These are phyloP conservation scores for Lichtheimia ornata DNA, from an alignment of 371 early-diverging fungal species.

Conservation along the genomic window DNA sequence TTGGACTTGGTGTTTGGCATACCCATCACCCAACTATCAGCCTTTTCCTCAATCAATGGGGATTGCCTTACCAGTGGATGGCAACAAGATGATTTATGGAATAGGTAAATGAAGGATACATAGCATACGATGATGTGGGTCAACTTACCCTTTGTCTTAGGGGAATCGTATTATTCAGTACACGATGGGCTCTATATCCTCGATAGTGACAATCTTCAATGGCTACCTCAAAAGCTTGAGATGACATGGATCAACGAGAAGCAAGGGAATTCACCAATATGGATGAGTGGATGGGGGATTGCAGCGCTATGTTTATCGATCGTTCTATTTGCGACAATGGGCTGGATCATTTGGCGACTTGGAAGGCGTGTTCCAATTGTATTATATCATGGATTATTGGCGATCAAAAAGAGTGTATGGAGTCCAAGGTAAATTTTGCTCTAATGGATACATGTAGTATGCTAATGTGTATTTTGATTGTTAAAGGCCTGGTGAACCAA, in stretches of 20 bases:
- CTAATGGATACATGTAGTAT: not conserved
- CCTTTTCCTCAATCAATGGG: slow-evolving; percentile 35
- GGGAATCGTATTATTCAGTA: slow-evolving; percentile 1
- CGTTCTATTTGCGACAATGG: not conserved
- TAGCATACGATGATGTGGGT: no score
- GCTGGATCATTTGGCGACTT: not conserved
- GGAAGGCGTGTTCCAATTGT: not conserved
- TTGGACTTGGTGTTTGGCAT: slow-evolving; percentile 31
- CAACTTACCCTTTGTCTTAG: not conserved
- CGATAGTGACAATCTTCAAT: not conserved
- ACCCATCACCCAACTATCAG: slow-evolving; percentile 23
- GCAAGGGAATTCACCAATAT: not conserved
- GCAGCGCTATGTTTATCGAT: not conserved
- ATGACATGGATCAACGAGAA: not conserved
- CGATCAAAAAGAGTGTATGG: slow-evolving; percentile 1
- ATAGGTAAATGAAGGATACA: slow-evolving; percentile 17
- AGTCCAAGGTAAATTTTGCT: not conserved
- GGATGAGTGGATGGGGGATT: not conserved
- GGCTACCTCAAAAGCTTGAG: not conserved
- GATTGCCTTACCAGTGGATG: slow-evolving; percentile 21
- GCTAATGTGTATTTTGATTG: not conserved
- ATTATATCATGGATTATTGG: not conserved
- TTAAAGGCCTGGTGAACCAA: slow-evolving; percentile 33
- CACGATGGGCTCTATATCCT: not conserved
- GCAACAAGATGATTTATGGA: slow-evolving; percentile 30